Conservation (phyloP, 1,284 basidiomycete species). For the Neonothopanus nambi region DNA sequence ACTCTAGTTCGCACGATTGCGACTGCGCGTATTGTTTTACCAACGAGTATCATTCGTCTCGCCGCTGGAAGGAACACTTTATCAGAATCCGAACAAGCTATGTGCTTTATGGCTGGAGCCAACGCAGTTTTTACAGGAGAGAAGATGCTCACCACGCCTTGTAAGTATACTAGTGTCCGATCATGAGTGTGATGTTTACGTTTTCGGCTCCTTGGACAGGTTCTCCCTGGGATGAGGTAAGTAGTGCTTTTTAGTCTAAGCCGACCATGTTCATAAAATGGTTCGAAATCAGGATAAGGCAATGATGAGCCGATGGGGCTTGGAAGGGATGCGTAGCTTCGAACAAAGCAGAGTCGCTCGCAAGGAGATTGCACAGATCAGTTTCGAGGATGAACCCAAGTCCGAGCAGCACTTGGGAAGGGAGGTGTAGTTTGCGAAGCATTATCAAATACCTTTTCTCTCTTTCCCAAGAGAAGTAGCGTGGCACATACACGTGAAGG, state of each 20-base stretch:
- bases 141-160: conserved; percentile 96
- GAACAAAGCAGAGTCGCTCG: conserved; percentile 58
- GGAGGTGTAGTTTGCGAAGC: no score
- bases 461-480: no score
- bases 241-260: conserved; percentile 16
- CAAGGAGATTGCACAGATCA: conserved; percentile 46
- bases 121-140: conserved; percentile 99
- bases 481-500: no score
- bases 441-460: no score
- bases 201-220: conserved; percentile 18
- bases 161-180: conserved; percentile 43
- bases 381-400: not conserved
- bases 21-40: conserved; percentile 91
- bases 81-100: conserved; percentile 90
- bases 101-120: conserved; percentile 98
- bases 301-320: conserved; percentile 92
- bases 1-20: conserved; percentile 92
- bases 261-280: conserved; percentile 11
- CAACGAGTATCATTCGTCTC: conserved; percentile 91
- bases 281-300: conserved; percentile 71
- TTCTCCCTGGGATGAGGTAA: conserved; percentile 62
- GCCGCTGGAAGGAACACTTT: conserved; percentile 93
- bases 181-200: conserved; percentile 9
- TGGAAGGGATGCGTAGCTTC: conserved; percentile 90
- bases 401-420: not conserved